Percentiles rank a stretch among this genome's conserved stretches.
phyloP scores from a whole-genome alignment of 2,329 filamentous ascomycete species.

The Cytospora leucostoma region DNA sequence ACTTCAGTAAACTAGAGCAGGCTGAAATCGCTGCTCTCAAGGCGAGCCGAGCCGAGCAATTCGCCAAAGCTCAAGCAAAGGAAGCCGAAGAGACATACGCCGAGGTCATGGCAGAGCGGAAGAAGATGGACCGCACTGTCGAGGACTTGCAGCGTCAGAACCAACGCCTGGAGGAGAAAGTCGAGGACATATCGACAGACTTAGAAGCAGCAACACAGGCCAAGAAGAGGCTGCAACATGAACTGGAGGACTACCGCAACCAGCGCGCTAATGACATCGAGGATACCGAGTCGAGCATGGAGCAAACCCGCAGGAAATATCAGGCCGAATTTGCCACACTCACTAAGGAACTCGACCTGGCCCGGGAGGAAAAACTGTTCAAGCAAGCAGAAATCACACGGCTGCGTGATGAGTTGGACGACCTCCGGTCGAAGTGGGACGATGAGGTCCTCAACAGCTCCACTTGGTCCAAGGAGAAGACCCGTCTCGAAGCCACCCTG shows the following conservation, averaged over 20 bases:
- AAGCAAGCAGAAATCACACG: conserved; percentile 85
- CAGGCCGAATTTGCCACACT: conserved; percentile 88
- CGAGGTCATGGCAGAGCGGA: conserved; percentile 86
- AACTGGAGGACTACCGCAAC: conserved; percentile 95
- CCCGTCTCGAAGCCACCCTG: conserved; percentile 84
- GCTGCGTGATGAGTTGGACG: conserved; percentile 93
- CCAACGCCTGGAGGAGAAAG: conserved; percentile 84
- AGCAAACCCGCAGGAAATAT: conserved; percentile 97
- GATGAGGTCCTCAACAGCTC: conserved; percentile 97
- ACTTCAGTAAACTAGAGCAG: conserved; percentile 95
- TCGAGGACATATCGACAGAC: conserved; percentile 90
- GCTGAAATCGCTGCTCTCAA: conserved; percentile 95
- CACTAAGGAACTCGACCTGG: conserved; percentile 89
- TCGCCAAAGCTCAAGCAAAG: conserved; percentile 84
- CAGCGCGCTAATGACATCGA: conserved; percentile 95
- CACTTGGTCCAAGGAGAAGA: conserved; percentile 98
- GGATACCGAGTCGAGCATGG: conserved; percentile 93
- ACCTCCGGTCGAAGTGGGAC: conserved; percentile 94
- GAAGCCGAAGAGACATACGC: conserved; percentile 92
- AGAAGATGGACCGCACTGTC: conserved; percentile 82
- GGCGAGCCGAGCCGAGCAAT: conserved; percentile 87
- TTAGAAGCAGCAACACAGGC: conserved; percentile 81
- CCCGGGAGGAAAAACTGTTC: conserved; percentile 84
- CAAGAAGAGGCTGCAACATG: conserved; percentile 93
- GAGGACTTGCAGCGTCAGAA: conserved; percentile 90